Conservation (phyloP, 2,329 filamentous ascomycete species). For the Xylaria polymorpha region DNA sequence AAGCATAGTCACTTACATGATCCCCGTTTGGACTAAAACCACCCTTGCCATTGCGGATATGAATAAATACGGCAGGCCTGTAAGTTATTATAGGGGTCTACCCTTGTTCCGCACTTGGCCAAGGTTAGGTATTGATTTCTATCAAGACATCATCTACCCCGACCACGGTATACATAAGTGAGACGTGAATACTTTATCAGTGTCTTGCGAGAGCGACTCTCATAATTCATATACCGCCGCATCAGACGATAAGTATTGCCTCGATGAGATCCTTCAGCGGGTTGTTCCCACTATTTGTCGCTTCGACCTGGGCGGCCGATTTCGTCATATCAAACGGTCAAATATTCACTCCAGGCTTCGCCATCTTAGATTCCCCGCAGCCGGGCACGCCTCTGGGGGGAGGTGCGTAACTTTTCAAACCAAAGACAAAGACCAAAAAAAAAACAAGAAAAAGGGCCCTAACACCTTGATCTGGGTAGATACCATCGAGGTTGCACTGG, state of each 20-base stretch:
- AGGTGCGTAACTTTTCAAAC: conserved; percentile 56
- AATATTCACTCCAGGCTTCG: conserved; percentile 76
- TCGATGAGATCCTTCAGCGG: conserved; percentile 41
- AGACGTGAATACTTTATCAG: neutral
- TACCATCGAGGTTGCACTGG: conserved; percentile 72
- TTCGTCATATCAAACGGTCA: conserved; percentile 73
- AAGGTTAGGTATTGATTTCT: conserved; percentile 2
- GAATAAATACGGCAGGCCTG: conserved; percentile 13
- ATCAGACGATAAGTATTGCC: conserved; percentile 15
- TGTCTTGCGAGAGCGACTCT: neutral
- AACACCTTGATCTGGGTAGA: conserved; percentile 53
- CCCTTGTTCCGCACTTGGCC: conserved; percentile 11
- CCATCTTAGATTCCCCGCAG: conserved; percentile 73
- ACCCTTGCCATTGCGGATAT: conserved; percentile 24
- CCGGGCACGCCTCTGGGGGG: conserved; percentile 72
- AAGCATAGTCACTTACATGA: conserved; percentile 16
- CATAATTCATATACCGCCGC: conserved; percentile 15
- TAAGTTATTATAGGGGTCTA: conserved; percentile 30
- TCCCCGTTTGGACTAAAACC: conserved; percentile 14
- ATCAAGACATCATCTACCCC: conserved; percentile 17
- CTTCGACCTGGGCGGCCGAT: conserved; percentile 51
- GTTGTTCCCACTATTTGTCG: conserved; percentile 45
- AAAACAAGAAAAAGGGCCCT: conserved; percentile 27
- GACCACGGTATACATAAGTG: neutral
- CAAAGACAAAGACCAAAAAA: conserved; percentile 8